A percentile compares a stretch with the other conserved stretches of the same genome.
These are phyloP conservation scores for Phaeosphaeria sp. DNA, from an alignment of 2,329 filamentous ascomycete species.

Conservation along the genomic window DNA sequence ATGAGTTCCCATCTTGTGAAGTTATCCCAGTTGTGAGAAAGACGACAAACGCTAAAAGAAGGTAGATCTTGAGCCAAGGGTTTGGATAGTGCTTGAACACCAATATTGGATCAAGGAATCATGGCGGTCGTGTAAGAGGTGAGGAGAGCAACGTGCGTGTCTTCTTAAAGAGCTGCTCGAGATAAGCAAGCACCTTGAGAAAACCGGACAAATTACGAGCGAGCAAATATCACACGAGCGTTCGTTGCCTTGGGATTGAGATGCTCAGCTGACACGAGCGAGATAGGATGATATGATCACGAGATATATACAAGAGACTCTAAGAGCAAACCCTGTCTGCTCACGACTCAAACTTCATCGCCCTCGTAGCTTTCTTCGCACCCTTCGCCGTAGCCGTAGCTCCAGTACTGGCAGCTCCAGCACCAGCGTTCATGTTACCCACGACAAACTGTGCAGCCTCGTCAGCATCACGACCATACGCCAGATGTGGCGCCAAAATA, in stretches of 20 bases:
- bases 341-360: not conserved
- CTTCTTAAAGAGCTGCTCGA: no score
- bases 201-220: not conserved
- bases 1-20: not conserved
- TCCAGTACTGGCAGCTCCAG: conserved; percentile 1
- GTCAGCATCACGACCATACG: conserved; percentile 39
- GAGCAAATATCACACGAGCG: not conserved
- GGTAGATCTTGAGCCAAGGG: not conserved
- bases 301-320: not conserved
- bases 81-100: not conserved
- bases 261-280: not conserved
- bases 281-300: not conserved
- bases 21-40: no score
- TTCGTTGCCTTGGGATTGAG: not conserved
- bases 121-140: no score
- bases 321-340: not conserved
- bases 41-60: not conserved
- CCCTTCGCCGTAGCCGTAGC: conserved; percentile 5
- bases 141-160: no score
- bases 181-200: not conserved
- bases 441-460: conserved; percentile 43
- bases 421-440: conserved; percentile 18
- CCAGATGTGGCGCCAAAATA: conserved; percentile 44
- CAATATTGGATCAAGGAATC: no score
- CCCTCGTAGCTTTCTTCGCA: not conserved